Conservation (phyloP, 805 yeast species). For the Jamesozyma hellenica region DNA sequence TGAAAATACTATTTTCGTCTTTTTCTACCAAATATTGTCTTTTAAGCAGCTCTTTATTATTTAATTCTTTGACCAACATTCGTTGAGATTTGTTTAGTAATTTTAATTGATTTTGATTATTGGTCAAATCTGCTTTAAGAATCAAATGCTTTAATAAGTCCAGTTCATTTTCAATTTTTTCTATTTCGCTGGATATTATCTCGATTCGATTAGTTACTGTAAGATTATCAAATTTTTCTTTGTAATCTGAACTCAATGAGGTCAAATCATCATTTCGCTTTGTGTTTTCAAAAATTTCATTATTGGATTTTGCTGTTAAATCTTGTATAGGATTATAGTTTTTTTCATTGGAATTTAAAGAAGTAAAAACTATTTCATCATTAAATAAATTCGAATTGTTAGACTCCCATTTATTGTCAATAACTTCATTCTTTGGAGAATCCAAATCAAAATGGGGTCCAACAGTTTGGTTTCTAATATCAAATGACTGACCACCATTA, state of each 20-base stretch:
- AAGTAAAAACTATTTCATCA: neutral
- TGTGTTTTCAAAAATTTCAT: no score
- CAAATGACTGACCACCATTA: slow-evolving; percentile 7
- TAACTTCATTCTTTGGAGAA: no score
- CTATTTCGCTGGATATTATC: slow-evolving; percentile 47
- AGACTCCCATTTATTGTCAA: neutral
- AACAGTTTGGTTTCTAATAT: slow-evolving; percentile 5
- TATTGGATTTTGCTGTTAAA: no score
- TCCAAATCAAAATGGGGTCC: no score
- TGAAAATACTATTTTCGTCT: slow-evolving; percentile 65
- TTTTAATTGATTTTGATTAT: slow-evolving; percentile 58
- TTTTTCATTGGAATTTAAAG: no score
- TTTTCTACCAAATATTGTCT: slow-evolving; percentile 81
- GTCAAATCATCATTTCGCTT: no score
- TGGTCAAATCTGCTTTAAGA: slow-evolving; percentile 75
- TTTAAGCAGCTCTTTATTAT: slow-evolving; percentile 57
- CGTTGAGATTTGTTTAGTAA: slow-evolving; percentile 57
- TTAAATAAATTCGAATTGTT: neutral
- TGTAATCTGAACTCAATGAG: no score
- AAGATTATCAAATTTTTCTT: no score
- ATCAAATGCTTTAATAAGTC: slow-evolving; percentile 57
- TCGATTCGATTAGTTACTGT: slow-evolving; percentile 30
- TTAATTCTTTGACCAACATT: slow-evolving; percentile 63
- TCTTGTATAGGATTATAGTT: no score
- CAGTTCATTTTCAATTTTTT: slow-evolving; percentile 49